phyloP scores from a whole-genome alignment of 1,139 yeast species.

The Blastobotrys apis region DNA sequence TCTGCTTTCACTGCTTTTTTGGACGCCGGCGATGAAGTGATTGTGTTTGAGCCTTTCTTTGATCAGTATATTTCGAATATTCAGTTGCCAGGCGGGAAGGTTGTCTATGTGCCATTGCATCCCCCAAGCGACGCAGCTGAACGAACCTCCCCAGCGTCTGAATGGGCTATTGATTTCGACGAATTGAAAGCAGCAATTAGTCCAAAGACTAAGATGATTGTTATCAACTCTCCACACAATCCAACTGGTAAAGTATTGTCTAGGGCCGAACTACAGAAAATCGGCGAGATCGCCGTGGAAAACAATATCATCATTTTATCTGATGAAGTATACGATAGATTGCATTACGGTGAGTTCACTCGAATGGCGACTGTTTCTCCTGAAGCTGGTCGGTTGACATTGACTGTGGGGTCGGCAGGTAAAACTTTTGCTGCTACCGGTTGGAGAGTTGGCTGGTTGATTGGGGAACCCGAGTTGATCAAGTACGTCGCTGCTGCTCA shows the following conservation, averaged over 20 bases:
- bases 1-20: constrained; percentile 80
- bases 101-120: constrained; percentile 75
- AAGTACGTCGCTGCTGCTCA: constrained; percentile 85
- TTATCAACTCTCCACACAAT: constrained; percentile 91
- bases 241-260: constrained; percentile 91
- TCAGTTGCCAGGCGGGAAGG: constrained; percentile 88
- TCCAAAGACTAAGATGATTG: constrained; percentile 74
- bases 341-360: constrained; percentile 69
- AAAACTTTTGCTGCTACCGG: constrained; percentile 97
- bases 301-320: constrained; percentile 72
- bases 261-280: constrained; percentile 60
- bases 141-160: constrained; percentile 70
- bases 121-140: constrained; percentile 71
- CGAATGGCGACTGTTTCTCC: constrained; percentile 81
- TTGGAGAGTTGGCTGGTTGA: constrained; percentile 96
- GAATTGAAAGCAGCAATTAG: constrained; percentile 67
- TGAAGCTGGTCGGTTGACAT: constrained; percentile 70
- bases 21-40: constrained; percentile 87
- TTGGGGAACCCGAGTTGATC: constrained; percentile 78
- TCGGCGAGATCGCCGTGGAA: constrained; percentile 79
- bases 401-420: constrained; percentile 96
- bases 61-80: constrained; percentile 95
- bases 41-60: constrained; percentile 96
- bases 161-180: constrained; percentile 82
- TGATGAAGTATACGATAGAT: constrained; percentile 93